Base-by-base conservation (phyloP, 2,329 filamentous ascomycete genomes). In the Lachnellula subtilissima region DNA sequence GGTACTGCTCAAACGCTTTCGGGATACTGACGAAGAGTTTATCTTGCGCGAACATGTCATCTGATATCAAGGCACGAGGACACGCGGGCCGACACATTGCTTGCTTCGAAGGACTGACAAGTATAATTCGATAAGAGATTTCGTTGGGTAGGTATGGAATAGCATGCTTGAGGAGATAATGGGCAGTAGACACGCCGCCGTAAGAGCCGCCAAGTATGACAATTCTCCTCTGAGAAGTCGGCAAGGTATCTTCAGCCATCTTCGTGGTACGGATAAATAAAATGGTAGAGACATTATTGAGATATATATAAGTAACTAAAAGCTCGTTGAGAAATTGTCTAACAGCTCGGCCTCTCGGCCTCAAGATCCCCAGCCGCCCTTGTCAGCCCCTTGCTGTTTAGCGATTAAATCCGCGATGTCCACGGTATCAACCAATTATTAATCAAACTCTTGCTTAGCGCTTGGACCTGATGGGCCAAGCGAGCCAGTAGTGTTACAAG, bases 151-250 rank as follows among this genome's bases (percentile, higher is more conserved):
- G 61, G 1, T 73, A 65, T 9, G 80, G 77, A 9, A 82, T 48
- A 23, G 72, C 72, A 69, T 84, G 78, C 57, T 77, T 77, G 28
- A 81, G 75, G 28, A 81, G 69, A 60, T 80, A 79, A 60, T 84
- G 80, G 1, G 80, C 78, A 4, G 70, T 73, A 5, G 75, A 76
- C 4, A 81, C 54, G 23, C 80, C 80, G 11, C 68, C 78, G 58
- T 78, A 82, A 9, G 78, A 81, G 19, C 74, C 78, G 23, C 81
- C 81, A 2, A 84, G 67, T 22, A 84, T 72, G 58, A 83, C 67
- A 54, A 82, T 78, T 6, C 63, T 61, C 39, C 64, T 61, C 32
- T 48, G 40, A 15, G 46, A 48, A 15, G 17, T 11, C 12, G 42
- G 12, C 4, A 23, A 49, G 37, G 28, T 43, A 28, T 52, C 45